A percentile compares a stretch with the other conserved stretches of the same genome.
Conservation (phyloP, 1,284 basidiomycete genomes). For the Trametes versicolor region DNA sequence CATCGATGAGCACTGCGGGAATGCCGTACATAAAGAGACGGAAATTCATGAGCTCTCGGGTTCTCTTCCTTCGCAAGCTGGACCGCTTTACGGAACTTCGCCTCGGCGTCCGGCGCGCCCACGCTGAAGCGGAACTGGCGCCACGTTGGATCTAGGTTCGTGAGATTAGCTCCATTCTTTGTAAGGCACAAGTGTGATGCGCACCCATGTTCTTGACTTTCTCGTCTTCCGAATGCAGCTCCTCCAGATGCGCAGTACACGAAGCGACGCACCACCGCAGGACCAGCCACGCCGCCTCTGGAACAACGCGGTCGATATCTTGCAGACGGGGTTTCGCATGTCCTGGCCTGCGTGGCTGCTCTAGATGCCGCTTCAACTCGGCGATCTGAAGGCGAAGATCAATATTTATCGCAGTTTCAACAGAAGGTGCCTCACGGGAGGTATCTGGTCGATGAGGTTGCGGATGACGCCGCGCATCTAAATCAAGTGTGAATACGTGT, state of each 20-base stretch:
- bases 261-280: conserved; percentile 74
- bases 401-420: neutral
- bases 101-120: conserved; percentile 72
- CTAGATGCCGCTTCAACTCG: conserved; percentile 65
- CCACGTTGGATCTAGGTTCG: conserved; percentile 52
- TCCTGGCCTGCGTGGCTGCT: conserved; percentile 55
- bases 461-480: conserved; percentile 58
- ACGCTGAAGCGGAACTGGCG: conserved; percentile 71
- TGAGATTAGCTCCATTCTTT: conserved; percentile 2
- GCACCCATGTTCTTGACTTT: conserved; percentile 60
- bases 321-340: conserved; percentile 59
- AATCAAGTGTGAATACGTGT: neutral
- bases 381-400: conserved; percentile 48
- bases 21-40: conserved; percentile 61
- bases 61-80: conserved; percentile 47
- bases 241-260: conserved; percentile 71
- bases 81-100: conserved; percentile 61
- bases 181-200: conserved; percentile 7
- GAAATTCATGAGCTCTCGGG: conserved; percentile 54
- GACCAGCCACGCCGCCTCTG: conserved; percentile 67
- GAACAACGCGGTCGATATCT: conserved; percentile 56
- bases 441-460: conserved; percentile 56
- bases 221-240: conserved; percentile 60
- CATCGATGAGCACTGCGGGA: neutral
- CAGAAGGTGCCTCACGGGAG: conserved; percentile 50